A percentile compares a stretch with the other conserved stretches of the same genome.
Conservation (phyloP, 2,329 filamentous ascomycete genomes). For the Sphaerulina vaccinii region DNA sequence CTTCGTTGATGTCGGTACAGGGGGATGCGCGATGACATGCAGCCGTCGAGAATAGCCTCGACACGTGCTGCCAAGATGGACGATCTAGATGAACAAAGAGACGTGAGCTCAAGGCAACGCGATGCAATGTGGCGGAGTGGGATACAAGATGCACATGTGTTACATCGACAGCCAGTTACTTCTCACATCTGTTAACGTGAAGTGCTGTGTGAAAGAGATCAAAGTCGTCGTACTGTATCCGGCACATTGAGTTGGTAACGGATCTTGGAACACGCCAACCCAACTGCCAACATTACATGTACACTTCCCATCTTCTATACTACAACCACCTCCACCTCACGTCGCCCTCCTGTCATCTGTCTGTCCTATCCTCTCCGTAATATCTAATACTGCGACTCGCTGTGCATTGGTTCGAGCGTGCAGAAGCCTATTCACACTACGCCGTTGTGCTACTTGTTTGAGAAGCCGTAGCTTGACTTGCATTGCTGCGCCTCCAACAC, state of each 20-base stretch:
- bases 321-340: neutral
- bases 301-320: too few species aligned
- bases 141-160: neutral
- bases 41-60: neutral
- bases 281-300: neutral
- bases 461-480: neutral
- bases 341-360: neutral
- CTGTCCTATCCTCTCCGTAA: neutral
- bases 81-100: neutral
- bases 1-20: too few species aligned
- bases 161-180: neutral
- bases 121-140: neutral
- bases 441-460: neutral
- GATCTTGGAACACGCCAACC: neutral
- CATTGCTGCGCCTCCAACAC: conserved; percentile 10
- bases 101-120: neutral
- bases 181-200: too few species aligned
- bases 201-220: too few species aligned
- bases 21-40: neutral
- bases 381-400: neutral
- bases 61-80: neutral
- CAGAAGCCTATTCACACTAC: neutral
- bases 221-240: too few species aligned
- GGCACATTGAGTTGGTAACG: too few species aligned
- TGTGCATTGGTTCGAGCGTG: neutral